Conservation (phyloP, 768 basidiomycete species). For the Mrakia blollopis region DNA sequence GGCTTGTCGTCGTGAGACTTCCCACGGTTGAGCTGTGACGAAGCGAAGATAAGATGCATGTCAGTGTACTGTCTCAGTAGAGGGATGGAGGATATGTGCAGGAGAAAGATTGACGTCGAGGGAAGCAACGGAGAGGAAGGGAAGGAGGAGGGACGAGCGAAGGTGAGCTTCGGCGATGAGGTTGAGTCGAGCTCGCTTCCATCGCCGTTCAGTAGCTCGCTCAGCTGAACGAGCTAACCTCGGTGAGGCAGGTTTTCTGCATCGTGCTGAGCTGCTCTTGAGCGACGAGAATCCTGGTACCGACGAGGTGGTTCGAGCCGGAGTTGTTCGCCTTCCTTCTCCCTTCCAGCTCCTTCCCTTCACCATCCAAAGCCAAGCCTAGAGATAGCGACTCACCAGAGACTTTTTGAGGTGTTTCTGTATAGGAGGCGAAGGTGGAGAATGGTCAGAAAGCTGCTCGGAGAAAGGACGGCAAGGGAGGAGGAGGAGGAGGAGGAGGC, state of each 20-base stretch:
- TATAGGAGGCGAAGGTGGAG: no score
- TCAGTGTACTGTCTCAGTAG: not conserved
- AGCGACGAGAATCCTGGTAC: no score
- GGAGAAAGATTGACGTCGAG: not conserved
- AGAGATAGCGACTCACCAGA: constrained; percentile 8
- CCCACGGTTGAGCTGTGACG: constrained; percentile 21
- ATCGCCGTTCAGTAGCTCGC: not conserved
- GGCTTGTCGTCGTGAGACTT: constrained; percentile 11
- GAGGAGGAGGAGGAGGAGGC: not conserved
- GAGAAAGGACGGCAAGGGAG: not conserved
- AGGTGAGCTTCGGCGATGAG: no score
- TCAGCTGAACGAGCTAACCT: no score
- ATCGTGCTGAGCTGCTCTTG: no score
- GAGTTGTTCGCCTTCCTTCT: not conserved
- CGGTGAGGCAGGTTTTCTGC: no score
- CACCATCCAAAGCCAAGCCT: no score
- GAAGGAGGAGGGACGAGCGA: no score
- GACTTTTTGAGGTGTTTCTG: constrained; percentile 47
- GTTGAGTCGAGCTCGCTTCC: no score
- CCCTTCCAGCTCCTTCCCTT: not conserved
- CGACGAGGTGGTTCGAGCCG: not conserved
- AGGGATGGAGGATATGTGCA: no score
- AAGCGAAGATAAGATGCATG: not conserved
- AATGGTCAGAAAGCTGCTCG: not conserved
- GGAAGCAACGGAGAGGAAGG: not conserved